phyloP scores from a whole-genome alignment of 805 yeast species.

The Wickerhamiella galacta region DNA sequence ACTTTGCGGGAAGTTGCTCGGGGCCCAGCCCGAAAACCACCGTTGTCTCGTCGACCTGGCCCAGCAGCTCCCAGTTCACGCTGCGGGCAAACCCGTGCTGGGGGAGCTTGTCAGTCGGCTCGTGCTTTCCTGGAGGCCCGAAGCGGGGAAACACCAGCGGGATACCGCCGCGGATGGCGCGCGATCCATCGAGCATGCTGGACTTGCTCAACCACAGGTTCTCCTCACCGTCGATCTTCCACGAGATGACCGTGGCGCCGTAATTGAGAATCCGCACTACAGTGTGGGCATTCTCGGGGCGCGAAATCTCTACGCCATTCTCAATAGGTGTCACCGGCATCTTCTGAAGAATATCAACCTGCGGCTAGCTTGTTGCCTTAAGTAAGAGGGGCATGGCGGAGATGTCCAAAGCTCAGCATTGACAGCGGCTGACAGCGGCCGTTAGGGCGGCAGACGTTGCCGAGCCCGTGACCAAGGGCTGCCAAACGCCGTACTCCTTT shows the following conservation, averaged over 20 bases:
- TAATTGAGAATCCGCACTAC: constrained; percentile 52
- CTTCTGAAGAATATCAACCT: too few relatives aligned
- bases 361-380: too few relatives aligned
- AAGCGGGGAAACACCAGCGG: constrained; percentile 84
- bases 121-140: constrained; percentile 36
- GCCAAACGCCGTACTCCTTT: too few relatives aligned
- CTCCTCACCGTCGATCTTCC: constrained; percentile 58
- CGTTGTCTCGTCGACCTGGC: constrained; percentile 53
- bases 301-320: constrained; percentile 10
- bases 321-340: neutral
- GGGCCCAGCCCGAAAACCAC: constrained; percentile 87
- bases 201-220: constrained; percentile 51
- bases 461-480: too few relatives aligned
- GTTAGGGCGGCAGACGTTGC: too few relatives aligned
- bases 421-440: too few relatives aligned
- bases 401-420: too few relatives aligned
- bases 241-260: constrained; percentile 80
- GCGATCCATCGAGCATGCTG: constrained; percentile 78
- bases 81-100: constrained; percentile 95
- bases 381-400: too few relatives aligned
- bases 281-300: constrained; percentile 8
- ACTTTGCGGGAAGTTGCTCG: constrained; percentile 52
- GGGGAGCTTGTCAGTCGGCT: constrained; percentile 44
- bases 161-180: constrained; percentile 94
- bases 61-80: constrained; percentile 85